phyloP scores from a whole-genome alignment of 768 basidiomycete species.

The Hortiboletus flavorubellus region DNA sequence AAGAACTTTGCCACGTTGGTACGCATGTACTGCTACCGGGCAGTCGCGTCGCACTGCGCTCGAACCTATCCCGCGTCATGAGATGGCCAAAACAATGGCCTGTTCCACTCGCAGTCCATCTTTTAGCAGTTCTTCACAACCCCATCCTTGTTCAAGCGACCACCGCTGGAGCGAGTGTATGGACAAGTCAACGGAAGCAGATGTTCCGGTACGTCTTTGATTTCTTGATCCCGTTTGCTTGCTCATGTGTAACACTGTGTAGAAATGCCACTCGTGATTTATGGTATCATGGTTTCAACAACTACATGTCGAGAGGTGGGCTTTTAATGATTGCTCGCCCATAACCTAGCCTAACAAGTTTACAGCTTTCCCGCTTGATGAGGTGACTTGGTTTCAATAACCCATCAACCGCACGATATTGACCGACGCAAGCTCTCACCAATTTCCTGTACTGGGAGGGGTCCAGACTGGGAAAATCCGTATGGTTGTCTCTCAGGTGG shows the following conservation, averaged over 20 bases:
- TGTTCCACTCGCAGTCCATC: slow-evolving; percentile 40
- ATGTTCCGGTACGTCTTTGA: slow-evolving; percentile 46
- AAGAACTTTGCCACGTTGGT: slow-evolving; percentile 23
- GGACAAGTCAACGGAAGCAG: slow-evolving; percentile 58
- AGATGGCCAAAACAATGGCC: slow-evolving; percentile 50
- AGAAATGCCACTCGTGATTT: slow-evolving; percentile 73
- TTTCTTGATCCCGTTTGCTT: background rate
- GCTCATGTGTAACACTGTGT: slow-evolving; percentile 3
- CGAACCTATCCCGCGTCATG: slow-evolving; percentile 25
- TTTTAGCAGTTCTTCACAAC: slow-evolving; percentile 38
- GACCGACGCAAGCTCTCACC: slow-evolving; percentile 66
- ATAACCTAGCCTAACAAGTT: slow-evolving; percentile 21
- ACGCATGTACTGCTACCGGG: too few species aligned
- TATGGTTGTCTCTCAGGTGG: slow-evolving; percentile 38
- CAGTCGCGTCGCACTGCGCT: slow-evolving; percentile 8
- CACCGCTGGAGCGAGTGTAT: slow-evolving; percentile 33
- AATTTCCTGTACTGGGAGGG: slow-evolving; percentile 79
- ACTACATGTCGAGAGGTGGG: slow-evolving; percentile 83
- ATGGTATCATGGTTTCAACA: slow-evolving; percentile 89
- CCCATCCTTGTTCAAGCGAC: slow-evolving; percentile 14
- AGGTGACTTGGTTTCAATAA: slow-evolving; percentile 44
- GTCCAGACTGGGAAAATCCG: slow-evolving; percentile 86
- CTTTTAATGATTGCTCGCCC: slow-evolving; percentile 1
- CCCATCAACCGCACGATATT: slow-evolving; percentile 5
- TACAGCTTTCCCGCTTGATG: slow-evolving; percentile 81